Evolutionary conservation across 2,329 filamentous ascomycete genomes (phyloP).

Genomic region (Aspergillus tubingensis): DNA sequence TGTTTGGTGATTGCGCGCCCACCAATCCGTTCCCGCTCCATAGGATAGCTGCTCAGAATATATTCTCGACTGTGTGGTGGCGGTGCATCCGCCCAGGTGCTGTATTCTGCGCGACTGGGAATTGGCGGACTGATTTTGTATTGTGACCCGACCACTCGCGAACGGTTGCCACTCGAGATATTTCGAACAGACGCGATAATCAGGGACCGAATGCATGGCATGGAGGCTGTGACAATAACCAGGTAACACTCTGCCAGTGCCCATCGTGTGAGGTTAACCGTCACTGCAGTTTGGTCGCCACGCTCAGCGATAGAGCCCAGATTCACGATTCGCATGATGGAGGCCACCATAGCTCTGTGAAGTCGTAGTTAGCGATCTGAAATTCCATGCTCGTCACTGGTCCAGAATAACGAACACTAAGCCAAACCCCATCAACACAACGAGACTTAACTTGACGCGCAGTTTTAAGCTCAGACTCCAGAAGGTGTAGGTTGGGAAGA

Average conservation of each 20-base stretch:
- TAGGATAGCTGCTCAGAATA: not conserved
- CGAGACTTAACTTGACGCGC: slow-evolving; percentile 33
- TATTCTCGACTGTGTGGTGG: not conserved
- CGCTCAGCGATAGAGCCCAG: slow-evolving; percentile 21
- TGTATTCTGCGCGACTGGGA: not conserved
- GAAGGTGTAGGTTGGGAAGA: slow-evolving; percentile 31
- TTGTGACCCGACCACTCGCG: not conserved
- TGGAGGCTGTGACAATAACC: slow-evolving; percentile 35
- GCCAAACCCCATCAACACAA: slow-evolving; percentile 32
- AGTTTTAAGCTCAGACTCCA: slow-evolving; percentile 37
- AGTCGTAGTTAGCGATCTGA: not conserved
- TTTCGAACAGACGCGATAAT: slow-evolving; percentile 7
- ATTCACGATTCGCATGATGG: slow-evolving; percentile 27
- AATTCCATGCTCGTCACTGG: not conserved
- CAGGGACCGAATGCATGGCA: slow-evolving; percentile 32
- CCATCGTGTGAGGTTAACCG: slow-evolving; percentile 31
- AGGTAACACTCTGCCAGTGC: slow-evolving; percentile 32
- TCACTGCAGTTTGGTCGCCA: slow-evolving; percentile 24
- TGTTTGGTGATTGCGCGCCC: not conserved
- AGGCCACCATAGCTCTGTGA: slow-evolving; percentile 29
- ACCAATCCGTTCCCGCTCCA: not conserved
- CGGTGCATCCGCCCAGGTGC: not conserved
- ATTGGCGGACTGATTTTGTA: not conserved
- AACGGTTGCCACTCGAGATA: not conserved
- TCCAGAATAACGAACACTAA: slow-evolving; percentile 29